Conservation (phyloP, 2,329 filamentous ascomycete species). For the Neoascochyta sp. region DNA sequence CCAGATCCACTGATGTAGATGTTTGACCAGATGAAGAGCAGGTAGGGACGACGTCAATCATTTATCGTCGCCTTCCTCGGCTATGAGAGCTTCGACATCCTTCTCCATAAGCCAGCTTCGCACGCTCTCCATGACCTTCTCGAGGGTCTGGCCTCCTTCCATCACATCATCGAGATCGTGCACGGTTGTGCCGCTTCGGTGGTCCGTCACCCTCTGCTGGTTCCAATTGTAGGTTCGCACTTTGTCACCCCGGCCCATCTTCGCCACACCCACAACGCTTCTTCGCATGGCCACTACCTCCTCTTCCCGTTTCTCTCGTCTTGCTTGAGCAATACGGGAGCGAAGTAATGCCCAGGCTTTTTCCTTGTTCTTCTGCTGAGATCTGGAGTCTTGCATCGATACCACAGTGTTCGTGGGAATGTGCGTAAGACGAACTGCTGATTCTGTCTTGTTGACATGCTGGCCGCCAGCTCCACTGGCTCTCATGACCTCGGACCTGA, state of each 20-base stretch:
- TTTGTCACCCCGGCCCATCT: conserved; percentile 89
- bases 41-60: conserved; percentile 10
- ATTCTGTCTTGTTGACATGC: conserved; percentile 98
- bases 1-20: no score
- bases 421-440: conserved; percentile 88
- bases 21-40: no score
- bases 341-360: conserved; percentile 83
- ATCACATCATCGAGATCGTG: conserved; percentile 80
- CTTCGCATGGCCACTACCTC: conserved; percentile 70
- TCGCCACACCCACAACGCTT: conserved; percentile 71
- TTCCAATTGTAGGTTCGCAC: conserved; percentile 84
- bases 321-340: conserved; percentile 73
- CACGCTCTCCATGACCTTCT: conserved; percentile 74
- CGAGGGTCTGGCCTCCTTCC: conserved; percentile 67
- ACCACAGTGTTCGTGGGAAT: conserved; percentile 81
- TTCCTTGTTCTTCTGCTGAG: conserved; percentile 83
- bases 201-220: conserved; percentile 81
- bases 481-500: conserved; percentile 83
- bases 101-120: conserved; percentile 69
- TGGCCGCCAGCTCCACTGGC: conserved; percentile 90
- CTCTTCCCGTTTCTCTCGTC: conserved; percentile 79
- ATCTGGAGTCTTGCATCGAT: conserved; percentile 87
- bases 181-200: conserved; percentile 74
- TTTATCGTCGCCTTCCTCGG: conserved; percentile 30
- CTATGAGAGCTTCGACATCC: conserved; percentile 68